Evolutionary conservation across 306 rosid species (phyloP), one percentile per base, ranked within the genome.

Genomic region (Castanea sativa): DNA sequence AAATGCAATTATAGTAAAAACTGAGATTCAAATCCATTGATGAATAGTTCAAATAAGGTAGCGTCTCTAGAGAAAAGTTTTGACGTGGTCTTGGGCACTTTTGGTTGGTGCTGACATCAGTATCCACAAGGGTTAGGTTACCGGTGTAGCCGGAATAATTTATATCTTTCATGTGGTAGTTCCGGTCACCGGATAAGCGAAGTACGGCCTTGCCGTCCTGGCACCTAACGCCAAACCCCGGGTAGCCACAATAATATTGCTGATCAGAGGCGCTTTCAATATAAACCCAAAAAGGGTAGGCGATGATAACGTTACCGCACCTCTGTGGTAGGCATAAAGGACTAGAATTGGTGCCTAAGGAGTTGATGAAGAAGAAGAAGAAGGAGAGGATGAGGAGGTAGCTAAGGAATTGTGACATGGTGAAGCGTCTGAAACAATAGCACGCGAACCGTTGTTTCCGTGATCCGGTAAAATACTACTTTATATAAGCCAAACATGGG

Each of bases 291-390:
- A 55, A 55, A 7, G 59, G 59, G 59, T 55, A 55, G 1, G 7
- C 0, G 23, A 55, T 19, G 1, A 0, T 0, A 5, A 55, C 23
- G 23, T 19, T 0, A 7, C 59, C 12, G 3, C 59, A 55, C 9
- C 0, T 0, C 0, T 18, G 9, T n/a, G 11, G 0, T 0, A 1
- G 0, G 23, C 20, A 55, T 18, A 55, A 55, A 55, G 59, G 3
- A 19, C 10, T 19, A 55, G 59, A 55, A 55, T 6, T 19, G 60
- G 23, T 55, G 25, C 0, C 23, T 55, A 55, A 5, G 10, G 21
- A 55, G 4, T 55, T 55, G 60, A 55, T 0, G 58, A 55, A 18
- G 60, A 55, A 55, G 57, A 53, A 19, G 20, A 19, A 55, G 6
- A 55, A 45, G 53, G 16, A 45, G 53, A 45, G 53, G 53, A 45